phyloP scores from a whole-genome alignment of 73 alveolate species.

The Symbiodinium natans region DNA sequence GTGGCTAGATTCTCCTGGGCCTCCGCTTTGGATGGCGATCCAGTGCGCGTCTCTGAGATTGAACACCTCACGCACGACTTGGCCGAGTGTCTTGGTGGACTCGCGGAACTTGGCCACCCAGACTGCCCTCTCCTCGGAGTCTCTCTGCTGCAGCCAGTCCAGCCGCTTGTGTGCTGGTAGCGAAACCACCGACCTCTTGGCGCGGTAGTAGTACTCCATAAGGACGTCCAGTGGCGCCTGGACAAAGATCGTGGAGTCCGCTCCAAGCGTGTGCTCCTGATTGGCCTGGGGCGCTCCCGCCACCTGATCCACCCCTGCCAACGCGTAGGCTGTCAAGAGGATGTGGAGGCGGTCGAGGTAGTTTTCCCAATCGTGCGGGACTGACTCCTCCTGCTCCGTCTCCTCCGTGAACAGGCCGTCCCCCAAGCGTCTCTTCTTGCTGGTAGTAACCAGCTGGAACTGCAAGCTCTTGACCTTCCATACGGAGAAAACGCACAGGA shows the following conservation, averaged over 20 bases:
- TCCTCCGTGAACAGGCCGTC: not conserved
- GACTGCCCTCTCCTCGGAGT: not conserved
- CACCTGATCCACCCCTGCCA: not conserved
- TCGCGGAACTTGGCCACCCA: not conserved
- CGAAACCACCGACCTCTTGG: not conserved
- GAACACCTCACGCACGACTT: not conserved
- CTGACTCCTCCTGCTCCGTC: not conserved
- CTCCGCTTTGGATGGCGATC: not conserved
- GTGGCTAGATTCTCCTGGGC: no score
- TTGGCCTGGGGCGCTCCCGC: not conserved
- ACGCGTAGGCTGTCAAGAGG: not conserved
- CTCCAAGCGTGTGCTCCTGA: not conserved
- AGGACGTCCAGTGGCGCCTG: not conserved
- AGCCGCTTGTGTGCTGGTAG: not conserved
- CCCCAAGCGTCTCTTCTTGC: not conserved
- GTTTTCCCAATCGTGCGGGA: not conserved
- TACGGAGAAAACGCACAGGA: not conserved
- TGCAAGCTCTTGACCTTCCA: constrained; percentile 26
- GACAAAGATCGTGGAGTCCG: not conserved
- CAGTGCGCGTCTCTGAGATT: not conserved
- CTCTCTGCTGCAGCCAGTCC: not conserved
- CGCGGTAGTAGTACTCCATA: not conserved
- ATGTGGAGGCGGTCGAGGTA: not conserved
- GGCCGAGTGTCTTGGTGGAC: not conserved
- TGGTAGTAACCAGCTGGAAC: not conserved